These are phyloP conservation scores for Silybum marianum DNA, from an alignment of 129 eudicot species.

Conservation along the genomic window DNA sequence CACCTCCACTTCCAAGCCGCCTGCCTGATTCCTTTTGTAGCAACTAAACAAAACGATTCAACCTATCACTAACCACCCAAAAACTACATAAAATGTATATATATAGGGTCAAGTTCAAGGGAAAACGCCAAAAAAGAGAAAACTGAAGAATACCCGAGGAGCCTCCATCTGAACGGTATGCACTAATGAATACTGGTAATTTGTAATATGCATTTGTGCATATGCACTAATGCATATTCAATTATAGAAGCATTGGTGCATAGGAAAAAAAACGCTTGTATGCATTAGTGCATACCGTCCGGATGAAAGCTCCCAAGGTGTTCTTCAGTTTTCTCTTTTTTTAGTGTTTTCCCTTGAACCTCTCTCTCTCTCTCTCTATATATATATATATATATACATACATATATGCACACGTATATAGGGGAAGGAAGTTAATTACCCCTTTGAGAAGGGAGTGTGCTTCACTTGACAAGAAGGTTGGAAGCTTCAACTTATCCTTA, in stretches of 20 bases:
- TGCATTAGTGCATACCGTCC: background rate
- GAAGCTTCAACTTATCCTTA: conserved; percentile 81
- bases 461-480: conserved; percentile 75
- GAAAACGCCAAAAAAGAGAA: no score
- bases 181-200: no score
- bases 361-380: background rate
- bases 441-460: conserved; percentile 84
- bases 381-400: background rate
- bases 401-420: background rate
- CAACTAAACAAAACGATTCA: conserved; percentile 35
- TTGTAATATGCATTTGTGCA: background rate
- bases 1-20: conserved; percentile 61
- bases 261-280: no score
- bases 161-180: no score
- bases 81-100: background rate
- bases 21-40: conserved; percentile 61
- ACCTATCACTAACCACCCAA: background rate
- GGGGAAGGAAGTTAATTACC: conserved; percentile 41
- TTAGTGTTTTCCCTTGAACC: background rate
- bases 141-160: no score
- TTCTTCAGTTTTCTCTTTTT: background rate
- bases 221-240: no score
- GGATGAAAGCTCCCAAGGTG: background rate
- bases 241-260: no score
- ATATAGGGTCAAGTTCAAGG: background rate